Base-by-base conservation (phyloP, 2,329 filamentous ascomycete genomes). In the Colletotrichum liaoningense region DNA sequence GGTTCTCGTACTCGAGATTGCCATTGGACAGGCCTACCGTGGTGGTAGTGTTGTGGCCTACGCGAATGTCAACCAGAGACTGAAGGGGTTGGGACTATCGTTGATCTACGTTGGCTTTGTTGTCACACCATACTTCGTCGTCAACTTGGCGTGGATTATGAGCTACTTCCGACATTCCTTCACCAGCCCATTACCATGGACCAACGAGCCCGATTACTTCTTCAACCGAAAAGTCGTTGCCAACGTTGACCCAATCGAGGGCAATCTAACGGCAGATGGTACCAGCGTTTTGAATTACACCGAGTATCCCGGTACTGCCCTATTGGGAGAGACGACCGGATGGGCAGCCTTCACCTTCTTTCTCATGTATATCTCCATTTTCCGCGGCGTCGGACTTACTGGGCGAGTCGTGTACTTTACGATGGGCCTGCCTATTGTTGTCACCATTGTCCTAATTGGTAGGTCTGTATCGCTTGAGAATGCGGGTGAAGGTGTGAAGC, bases 11-110 rank as follows among this genome's bases (percentile, higher is more conserved):
- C 84, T 90, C 26, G 89, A 91, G 77, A 88, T 90, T 63, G 93
- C 93, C 66, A 94, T 94, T 65, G 94, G 94, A 59, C 93, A 90
- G 76, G 88, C 88, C 5, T 89, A 90, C 76, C 87, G 88, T 14
- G 88, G 87, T 52, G 88, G 88, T 14, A 86, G 85, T 3, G 86
- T 89, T 52, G 86, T 90, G 66, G 88, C 88, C 5, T 89, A 85
- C 77, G 86, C 88, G 80, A 88, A 86, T 75, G 81, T 90, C 72
- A 84, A 89, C 76, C 80, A 83, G 64, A 84, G 88, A 8, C 81
- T 90, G 42, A 89, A 88, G 75, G 89, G 88, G 2, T 82, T 87
- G 3, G 89, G 89, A 0, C 80, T 90, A 58, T 87, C 86, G 9
- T 81, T 88, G 2, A 80, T 90, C 22, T 86, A 88, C 69, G 84